Conservation (phyloP, 2,329 filamentous ascomycete genomes). For the Botrytis galanthina region DNA sequence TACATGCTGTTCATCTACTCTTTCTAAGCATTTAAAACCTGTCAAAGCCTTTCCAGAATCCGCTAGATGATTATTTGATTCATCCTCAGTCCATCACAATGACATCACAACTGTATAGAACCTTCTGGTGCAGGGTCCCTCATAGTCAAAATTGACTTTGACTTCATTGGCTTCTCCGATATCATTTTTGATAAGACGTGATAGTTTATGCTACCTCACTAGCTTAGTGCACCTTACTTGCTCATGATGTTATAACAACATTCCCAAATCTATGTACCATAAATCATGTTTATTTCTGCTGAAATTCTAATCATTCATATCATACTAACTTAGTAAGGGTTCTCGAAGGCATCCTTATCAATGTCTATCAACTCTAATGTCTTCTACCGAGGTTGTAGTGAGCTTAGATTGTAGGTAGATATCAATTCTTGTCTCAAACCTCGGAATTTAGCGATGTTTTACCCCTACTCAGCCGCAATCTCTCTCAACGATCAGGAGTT, state of each 20-base stretch:
- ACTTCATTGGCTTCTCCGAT: background rate
- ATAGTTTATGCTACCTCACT: background rate
- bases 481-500: background rate
- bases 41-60: background rate
- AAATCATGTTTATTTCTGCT: background rate
- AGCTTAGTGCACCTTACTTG: background rate
- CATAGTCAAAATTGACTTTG: background rate
- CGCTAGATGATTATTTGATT: background rate
- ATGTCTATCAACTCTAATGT: background rate
- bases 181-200: background rate
- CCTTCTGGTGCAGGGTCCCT: background rate
- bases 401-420: background rate
- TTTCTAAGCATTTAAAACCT: background rate
- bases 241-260: no score
- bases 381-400: background rate
- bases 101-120: background rate
- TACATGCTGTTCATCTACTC: background rate
- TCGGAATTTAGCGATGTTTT: background rate
- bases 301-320: background rate
- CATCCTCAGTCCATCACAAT: background rate
- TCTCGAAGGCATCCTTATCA: fast-evolving
- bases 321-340: background rate
- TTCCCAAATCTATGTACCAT: no score
- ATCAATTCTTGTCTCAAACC: background rate
- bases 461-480: background rate